phyloP scores from a whole-genome alignment of 495 filamentous ascomycete species.

The Podospora appendiculata region DNA sequence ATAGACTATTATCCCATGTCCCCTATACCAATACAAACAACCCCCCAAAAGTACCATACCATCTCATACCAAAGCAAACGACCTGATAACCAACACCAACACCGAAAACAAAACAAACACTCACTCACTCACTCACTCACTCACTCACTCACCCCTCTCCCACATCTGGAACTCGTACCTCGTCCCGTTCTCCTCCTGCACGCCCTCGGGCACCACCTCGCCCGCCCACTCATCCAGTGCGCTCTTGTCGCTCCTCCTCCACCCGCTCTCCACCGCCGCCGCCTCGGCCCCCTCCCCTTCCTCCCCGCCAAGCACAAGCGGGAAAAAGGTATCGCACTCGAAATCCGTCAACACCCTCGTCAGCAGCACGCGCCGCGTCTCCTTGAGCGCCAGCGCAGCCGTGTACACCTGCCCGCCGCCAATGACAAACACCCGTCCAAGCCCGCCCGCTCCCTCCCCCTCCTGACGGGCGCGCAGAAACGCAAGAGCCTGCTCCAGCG shows the following conservation, averaged over 20 bases:
- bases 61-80: too few relatives aligned
- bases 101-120: too few relatives aligned
- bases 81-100: too few relatives aligned
- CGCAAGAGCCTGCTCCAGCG: conserved; percentile 52
- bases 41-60: too few relatives aligned
- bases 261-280: conserved; percentile 22
- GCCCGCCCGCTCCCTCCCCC: background rate
- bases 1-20: too few relatives aligned
- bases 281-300: conserved; percentile 8
- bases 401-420: conserved; percentile 82
- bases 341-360: conserved; percentile 58
- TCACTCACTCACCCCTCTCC: conserved; percentile 23
- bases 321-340: conserved; percentile 88
- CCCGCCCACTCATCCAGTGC: conserved; percentile 50
- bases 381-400: conserved; percentile 47
- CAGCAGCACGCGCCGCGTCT: conserved; percentile 50
- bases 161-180: conserved; percentile 61
- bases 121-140: too few relatives aligned
- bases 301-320: conserved; percentile 39
- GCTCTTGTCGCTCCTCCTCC: conserved; percentile 40
- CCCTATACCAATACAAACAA: too few relatives aligned
- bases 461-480: conserved; percentile 7
- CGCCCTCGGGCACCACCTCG: conserved; percentile 44
- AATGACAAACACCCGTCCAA: conserved; percentile 70
- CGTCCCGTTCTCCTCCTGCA: conserved; percentile 49